Evolutionary conservation across 2,329 filamentous ascomycete genomes (phyloP), one percentile per base, ranked within the genome.

Genomic region (Talaromyces sp.): DNA sequence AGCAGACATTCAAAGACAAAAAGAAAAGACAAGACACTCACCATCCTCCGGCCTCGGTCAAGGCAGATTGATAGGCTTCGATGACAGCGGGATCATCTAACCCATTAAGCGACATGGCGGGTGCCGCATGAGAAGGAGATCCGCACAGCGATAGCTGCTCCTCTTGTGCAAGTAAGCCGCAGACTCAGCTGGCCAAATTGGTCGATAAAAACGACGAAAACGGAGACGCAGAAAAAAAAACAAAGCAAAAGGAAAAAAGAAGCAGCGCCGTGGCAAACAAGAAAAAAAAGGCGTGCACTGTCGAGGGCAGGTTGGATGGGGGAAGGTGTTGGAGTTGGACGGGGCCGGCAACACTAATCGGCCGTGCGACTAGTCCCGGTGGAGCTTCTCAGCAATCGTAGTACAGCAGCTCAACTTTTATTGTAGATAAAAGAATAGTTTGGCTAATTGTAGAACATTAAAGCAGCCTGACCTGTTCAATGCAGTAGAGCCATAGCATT

Each of bases 41-140:
- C 95, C 95, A 99, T 88, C 92, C 93, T 80, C 92, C 93, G 62
- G 91, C 86, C 78, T 98, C 95, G 63, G 85, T 85, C 69, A 88
- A 81, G 61, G 91, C 90, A 69, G 85, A 81, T 73, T 93, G 89
- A 78, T 96, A 88, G 71, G 93, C 92, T 79, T 96, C 91, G 78
- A 88, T 85, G 78, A 99, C 85, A 73, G 86, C 85, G 69, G 84
- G 81, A 79, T 87, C 85, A 80, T 97, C 93, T 78, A 98, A 84
- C 67, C 95, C 95, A 87, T 96, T 96, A 78, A 98, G 84, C 82
- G 93, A 97, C 93, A 98, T 98, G 70, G 68, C 67, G 71, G 67
- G 69, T 69, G 67, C 72, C 67, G 71, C 75, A 77, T 78, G 66
- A 68, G 67, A 47, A 65, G 63, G 62, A 62, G 56, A 62, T 61